phyloP scores from a whole-genome alignment of 805 yeast genomes.

The Cyberlindnera galapagoensis region DNA sequence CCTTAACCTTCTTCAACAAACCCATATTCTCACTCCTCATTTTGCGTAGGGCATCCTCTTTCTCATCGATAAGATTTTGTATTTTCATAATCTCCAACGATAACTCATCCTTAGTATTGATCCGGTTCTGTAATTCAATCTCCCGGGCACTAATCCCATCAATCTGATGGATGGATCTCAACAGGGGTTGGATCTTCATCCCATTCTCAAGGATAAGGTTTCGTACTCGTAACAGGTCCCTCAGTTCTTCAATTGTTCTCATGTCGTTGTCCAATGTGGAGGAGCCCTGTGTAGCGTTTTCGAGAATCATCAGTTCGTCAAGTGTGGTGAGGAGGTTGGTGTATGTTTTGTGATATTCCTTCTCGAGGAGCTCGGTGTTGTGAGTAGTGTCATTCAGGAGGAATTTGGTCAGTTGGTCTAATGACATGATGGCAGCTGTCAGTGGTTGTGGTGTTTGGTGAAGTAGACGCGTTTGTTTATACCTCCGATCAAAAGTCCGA shows the following conservation, averaged over 20 bases:
- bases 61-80: slow-evolving; percentile 2
- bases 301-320: slow-evolving; percentile 9
- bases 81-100: slow-evolving; percentile 8
- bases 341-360: slow-evolving; percentile 11
- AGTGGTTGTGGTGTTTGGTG: no score
- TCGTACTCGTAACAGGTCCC: slow-evolving; percentile 10
- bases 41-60: neutral
- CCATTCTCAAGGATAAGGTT: slow-evolving; percentile 15
- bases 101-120: slow-evolving; percentile 12
- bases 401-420: no score
- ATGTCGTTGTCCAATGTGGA: slow-evolving; percentile 2
- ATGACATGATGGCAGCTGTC: no score
- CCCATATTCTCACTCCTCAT: slow-evolving; percentile 1
- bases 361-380: no score
- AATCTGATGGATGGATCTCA: slow-evolving; percentile 22
- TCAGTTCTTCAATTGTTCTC: slow-evolving; percentile 6
- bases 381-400: no score
- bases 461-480: no score
- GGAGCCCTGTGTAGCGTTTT: slow-evolving; percentile 2
- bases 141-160: slow-evolving; percentile 19
- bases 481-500: no score
- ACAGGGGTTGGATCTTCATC: slow-evolving; percentile 14
- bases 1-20: slow-evolving; percentile 3
- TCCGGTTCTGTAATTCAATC: slow-evolving; percentile 6
- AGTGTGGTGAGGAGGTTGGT: slow-evolving; percentile 6